These are phyloP conservation scores for Uncinocarpus reesii DNA, from an alignment of 2,329 filamentous ascomycete species.

Conservation along the genomic window DNA sequence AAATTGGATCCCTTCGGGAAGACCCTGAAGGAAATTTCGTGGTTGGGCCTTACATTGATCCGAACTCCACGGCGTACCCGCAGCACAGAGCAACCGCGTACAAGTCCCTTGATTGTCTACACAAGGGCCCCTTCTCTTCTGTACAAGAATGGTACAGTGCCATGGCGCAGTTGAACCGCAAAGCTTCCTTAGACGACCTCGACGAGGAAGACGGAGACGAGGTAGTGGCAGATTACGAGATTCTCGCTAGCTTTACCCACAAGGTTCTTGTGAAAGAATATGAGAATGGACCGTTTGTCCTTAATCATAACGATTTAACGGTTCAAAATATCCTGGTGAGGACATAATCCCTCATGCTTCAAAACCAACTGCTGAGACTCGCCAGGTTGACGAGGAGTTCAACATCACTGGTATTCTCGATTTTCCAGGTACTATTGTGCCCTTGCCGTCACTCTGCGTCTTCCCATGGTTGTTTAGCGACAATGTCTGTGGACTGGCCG, in stretches of 20 bases:
- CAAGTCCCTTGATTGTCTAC: neutral
- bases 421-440: conserved; percentile 16
- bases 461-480: conserved; percentile 11
- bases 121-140: conserved; percentile 4
- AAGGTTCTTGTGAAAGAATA: neutral
- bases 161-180: conserved; percentile 9
- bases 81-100: conserved; percentile 3
- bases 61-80: conserved; percentile 4
- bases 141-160: conserved; percentile 5
- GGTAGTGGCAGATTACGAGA: conserved; percentile 5
- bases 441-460: conserved; percentile 12
- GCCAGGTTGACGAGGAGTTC: conserved; percentile 16
- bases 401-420: conserved; percentile 16
- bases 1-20: conserved; percentile 7
- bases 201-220: conserved; percentile 6
- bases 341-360: neutral
- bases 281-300: conserved; percentile 9
- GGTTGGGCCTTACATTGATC: conserved; percentile 9
- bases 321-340: conserved; percentile 10
- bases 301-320: conserved; percentile 11
- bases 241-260: conserved; percentile 1
- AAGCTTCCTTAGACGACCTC: conserved; percentile 1
- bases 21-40: conserved; percentile 5
- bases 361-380: neutral
- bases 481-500: conserved; percentile 1